Evolutionary conservation across 208 protist species (phyloP).

Genomic region (Dictyostelium gargantuum): DNA sequence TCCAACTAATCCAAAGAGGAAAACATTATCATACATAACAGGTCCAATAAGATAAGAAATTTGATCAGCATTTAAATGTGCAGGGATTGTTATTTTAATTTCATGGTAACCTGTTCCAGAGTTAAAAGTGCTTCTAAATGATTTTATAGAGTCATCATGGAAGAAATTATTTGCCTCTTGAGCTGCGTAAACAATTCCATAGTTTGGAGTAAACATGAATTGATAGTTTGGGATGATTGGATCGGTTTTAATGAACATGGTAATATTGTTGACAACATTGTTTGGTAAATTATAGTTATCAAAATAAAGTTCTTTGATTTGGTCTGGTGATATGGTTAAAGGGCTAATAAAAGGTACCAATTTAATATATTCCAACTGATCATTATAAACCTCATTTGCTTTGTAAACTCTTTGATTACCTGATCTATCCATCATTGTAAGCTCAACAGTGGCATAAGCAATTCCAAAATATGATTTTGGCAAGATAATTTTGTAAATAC

Average conservation of each 20-base stretch:
- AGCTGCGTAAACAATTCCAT: background rate
- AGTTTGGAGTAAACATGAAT: background rate
- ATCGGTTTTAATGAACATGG: background rate
- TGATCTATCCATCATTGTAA: background rate
- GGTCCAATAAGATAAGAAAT: background rate
- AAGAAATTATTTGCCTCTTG: background rate
- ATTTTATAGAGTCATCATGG: background rate
- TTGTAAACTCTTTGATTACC: background rate
- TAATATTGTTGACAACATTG: background rate
- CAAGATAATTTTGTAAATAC: background rate
- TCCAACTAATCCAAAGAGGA: background rate
- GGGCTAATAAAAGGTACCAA: background rate
- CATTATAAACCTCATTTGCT: background rate
- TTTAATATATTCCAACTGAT: background rate
- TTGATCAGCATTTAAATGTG: background rate
- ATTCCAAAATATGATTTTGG: background rate
- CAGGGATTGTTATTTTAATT: background rate
- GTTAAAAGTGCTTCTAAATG: background rate
- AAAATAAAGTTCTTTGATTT: background rate
- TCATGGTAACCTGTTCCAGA: background rate
- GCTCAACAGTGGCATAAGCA: background rate
- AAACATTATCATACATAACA: background rate
- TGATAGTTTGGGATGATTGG: background rate
- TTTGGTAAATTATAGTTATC: background rate
- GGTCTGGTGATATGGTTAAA: background rate